Conservation (phyloP, 257 asterid genomes). For the Nicotiana sylvestris region DNA sequence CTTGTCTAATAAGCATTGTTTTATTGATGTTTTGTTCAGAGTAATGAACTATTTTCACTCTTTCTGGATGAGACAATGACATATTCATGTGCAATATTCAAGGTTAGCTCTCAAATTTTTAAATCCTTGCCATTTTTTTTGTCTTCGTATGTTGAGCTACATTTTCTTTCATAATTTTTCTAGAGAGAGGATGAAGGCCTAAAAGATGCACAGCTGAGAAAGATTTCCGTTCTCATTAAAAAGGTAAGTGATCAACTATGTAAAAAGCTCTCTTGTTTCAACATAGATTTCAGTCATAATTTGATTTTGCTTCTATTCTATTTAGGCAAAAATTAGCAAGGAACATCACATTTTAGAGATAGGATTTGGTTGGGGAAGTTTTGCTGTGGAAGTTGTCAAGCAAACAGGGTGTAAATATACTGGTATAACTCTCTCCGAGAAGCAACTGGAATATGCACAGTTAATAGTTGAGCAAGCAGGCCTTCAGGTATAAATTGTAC, state of each 20-base stretch:
- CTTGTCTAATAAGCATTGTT: background rate
- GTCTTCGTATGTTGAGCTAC: too few species aligned
- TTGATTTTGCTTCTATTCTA: background rate
- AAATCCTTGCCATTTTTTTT: background rate
- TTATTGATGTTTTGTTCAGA: background rate
- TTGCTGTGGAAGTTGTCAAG: too few species aligned
- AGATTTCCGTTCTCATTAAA: slow-evolving; percentile 59
- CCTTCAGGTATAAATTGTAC: slow-evolving; percentile 32
- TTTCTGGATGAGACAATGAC: slow-evolving; percentile 84
- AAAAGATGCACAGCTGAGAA: slow-evolving; percentile 71
- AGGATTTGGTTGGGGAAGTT: too few species aligned
- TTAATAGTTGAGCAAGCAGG: too few species aligned
- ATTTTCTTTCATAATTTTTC: background rate
- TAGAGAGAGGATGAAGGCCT: slow-evolving; percentile 68
- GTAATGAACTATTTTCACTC: too few species aligned
- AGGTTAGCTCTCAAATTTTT: slow-evolving; percentile 38
- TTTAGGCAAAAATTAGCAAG: background rate
- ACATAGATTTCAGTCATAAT: background rate
- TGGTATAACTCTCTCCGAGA: too few species aligned
- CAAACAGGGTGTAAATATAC: too few species aligned
- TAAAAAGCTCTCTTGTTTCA: background rate
- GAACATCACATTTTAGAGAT: too few species aligned
- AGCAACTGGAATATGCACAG: too few species aligned
- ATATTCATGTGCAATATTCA: slow-evolving; percentile 73
- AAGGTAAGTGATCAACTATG: slow-evolving; percentile 36